Base-by-base conservation (phyloP, 805 yeast genomes). In the Cyberlindnera nakhonratchasimensis region DNA sequence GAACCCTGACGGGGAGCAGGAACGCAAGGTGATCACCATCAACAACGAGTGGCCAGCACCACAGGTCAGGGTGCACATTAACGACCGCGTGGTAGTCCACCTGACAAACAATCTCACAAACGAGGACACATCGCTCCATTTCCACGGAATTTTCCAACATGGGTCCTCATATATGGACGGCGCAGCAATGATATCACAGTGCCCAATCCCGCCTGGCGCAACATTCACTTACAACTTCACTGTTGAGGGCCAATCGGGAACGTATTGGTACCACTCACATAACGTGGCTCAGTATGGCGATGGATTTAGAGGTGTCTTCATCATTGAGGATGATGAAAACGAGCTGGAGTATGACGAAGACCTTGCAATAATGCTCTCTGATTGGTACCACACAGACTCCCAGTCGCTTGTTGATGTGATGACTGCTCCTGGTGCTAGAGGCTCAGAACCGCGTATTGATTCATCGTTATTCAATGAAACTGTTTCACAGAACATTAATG, bases 101-200 rank as follows among this genome's bases (percentile, higher is more conserved):
- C 63, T 74, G 13, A 50, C 54, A 30, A 77, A 76, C 49, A 51
- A 56, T 17, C 57, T 69, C 6, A 64, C 62, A 3, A 31, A 34
- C 12, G 72, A 69, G 37, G 53, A 67, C 0, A 83, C 91, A 12
- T 51, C 76, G 1, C 37, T 76, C n/a, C 82, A 77, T 49, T 75
- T 74, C 56, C 82, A 91, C 66, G 99, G 99, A 43, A 59, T 93
- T 60, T 93, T 85, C 79, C 72, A 67, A 50, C 73, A 80, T 51
- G 86, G 84, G 21, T 66, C 90, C 13, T 70, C 62, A 54, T 81
- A 74, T 59, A 84, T 85, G 91, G 99, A 91, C 64, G 99, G 99
- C 45, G 95, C 96, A 13, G 85, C 84, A 55, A 70, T 77, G 77
- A 72, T 91, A 34, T 79, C 86, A 26, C 97, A 91, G 66, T 49